Conservation (phyloP, 2,329 filamentous ascomycete genomes). For the Lanzia echinophila region DNA sequence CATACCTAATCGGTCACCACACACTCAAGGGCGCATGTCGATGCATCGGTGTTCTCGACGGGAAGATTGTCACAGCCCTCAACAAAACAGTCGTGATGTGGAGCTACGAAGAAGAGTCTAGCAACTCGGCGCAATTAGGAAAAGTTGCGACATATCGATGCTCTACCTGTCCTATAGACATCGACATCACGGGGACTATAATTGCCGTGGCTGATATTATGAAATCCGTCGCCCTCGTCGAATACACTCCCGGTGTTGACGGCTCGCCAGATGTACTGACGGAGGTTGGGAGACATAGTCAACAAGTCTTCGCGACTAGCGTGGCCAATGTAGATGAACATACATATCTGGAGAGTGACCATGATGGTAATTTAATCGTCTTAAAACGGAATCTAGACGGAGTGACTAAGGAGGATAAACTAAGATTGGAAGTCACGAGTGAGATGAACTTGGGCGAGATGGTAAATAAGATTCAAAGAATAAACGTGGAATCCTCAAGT, state of each 20-base stretch:
- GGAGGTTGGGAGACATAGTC: constrained; percentile 74
- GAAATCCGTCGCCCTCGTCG: constrained; percentile 79
- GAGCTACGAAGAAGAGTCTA: constrained; percentile 49
- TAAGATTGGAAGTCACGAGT: constrained; percentile 63
- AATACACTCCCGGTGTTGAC: constrained; percentile 55
- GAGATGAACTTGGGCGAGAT: constrained; percentile 87
- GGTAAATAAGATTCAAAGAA: constrained; percentile 78
- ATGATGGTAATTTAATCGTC: constrained; percentile 80
- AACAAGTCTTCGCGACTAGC: constrained; percentile 76
- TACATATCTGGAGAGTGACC: constrained; percentile 76
- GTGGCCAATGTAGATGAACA: constrained; percentile 65
- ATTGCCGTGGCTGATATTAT: constrained; percentile 89
- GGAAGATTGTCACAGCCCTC: constrained; percentile 78
- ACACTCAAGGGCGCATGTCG: constrained; percentile 74
- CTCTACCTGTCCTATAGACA: constrained; percentile 74
- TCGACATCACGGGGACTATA: constrained; percentile 64
- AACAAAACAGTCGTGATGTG: constrained; percentile 73
- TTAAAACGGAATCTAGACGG: constrained; percentile 67
- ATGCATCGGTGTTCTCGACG: constrained; percentile 66
- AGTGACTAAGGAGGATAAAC: constrained; percentile 66
- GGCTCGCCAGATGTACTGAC: constrained; percentile 56
- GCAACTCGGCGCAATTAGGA: constrained; percentile 50
- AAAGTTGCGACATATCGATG: constrained; percentile 74
- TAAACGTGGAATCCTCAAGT: constrained; percentile 59
- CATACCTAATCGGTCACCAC: constrained; percentile 65